These are phyloP conservation scores for Talaromyces sp. DNA, from an alignment of 2,329 filamentous ascomycete genomes.

Conservation along the genomic window DNA sequence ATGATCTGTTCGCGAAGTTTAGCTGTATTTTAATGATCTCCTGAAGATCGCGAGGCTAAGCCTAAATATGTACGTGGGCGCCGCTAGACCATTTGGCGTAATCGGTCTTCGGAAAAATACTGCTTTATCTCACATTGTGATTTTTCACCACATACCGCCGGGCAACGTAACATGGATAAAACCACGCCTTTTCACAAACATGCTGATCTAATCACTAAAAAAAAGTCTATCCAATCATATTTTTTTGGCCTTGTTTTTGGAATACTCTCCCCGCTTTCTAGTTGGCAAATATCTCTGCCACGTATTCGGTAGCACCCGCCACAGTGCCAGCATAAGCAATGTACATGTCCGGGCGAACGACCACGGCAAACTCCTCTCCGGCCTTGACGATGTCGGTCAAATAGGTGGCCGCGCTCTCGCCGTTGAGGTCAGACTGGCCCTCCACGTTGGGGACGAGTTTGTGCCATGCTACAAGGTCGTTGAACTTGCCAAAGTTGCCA, in stretches of 20 bases:
- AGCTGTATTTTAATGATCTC: not conserved
- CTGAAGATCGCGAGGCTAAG: not conserved
- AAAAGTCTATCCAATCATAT: not conserved
- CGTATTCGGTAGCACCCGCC: not conserved
- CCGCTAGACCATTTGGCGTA: not conserved
- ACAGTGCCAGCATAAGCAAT: conserved; percentile 4
- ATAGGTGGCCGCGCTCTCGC: not conserved
- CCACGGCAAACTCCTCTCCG: not conserved
- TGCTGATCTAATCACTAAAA: not conserved
- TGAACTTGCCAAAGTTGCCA: not conserved
- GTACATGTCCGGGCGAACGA: conserved; percentile 5
- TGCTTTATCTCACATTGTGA: not conserved
- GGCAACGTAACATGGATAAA: not conserved
- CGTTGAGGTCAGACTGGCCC: not conserved
- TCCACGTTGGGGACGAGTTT: not conserved
- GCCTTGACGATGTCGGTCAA: not conserved
- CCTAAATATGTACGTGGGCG: not conserved
- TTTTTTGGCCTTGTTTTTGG: not conserved
- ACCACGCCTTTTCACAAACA: not conserved
- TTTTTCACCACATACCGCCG: too few relatives aligned
- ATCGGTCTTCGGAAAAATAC: not conserved
- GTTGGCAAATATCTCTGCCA: conserved; percentile 1
- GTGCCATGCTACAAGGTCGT: not conserved
- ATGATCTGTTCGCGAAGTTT: not conserved
- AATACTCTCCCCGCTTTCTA: not conserved